Evolutionary conservation across 306 rosid genomes (phyloP).

Genomic region (Oxytropis ochrocephala): DNA sequence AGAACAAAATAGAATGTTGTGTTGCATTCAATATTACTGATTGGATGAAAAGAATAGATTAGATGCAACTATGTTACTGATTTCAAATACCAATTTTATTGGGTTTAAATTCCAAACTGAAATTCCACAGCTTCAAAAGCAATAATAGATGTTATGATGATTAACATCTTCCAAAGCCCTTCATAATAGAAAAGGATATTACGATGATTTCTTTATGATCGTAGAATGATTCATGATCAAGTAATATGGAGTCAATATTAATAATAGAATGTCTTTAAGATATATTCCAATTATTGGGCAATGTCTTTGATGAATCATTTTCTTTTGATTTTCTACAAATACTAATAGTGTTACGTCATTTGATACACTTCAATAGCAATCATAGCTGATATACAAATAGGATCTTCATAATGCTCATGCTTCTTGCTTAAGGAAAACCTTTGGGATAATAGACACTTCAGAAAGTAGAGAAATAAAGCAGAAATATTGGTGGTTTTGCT

Average conservation of each 20-base stretch:
- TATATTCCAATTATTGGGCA: too few relatives aligned
- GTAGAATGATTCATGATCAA: too few relatives aligned
- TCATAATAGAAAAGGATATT: background rate
- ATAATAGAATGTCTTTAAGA: too few relatives aligned
- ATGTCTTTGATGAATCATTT: too few relatives aligned
- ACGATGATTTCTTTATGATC: too few relatives aligned
- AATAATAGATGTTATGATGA: background rate
- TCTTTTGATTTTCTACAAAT: background rate
- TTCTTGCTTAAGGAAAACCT: background rate
- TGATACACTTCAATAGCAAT: background rate
- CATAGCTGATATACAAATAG: background rate
- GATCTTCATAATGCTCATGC: background rate
- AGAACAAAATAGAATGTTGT: too few relatives aligned
- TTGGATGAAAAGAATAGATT: background rate
- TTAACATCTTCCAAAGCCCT: background rate
- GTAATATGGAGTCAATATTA: too few relatives aligned
- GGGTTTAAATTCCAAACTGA: background rate
- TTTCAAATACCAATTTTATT: background rate
- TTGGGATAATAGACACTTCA: background rate
- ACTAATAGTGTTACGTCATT: background rate
- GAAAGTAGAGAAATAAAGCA: conserved; percentile 1
- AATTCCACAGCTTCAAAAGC: background rate
- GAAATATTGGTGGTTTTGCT: conserved; percentile 7
- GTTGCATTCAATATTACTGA: background rate
- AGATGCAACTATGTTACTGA: background rate